A percentile compares a stretch with the other conserved stretches of the same genome.
Evolutionary conservation across 345 rosid species (phyloP).

Genomic region (Linum trigynum): DNA sequence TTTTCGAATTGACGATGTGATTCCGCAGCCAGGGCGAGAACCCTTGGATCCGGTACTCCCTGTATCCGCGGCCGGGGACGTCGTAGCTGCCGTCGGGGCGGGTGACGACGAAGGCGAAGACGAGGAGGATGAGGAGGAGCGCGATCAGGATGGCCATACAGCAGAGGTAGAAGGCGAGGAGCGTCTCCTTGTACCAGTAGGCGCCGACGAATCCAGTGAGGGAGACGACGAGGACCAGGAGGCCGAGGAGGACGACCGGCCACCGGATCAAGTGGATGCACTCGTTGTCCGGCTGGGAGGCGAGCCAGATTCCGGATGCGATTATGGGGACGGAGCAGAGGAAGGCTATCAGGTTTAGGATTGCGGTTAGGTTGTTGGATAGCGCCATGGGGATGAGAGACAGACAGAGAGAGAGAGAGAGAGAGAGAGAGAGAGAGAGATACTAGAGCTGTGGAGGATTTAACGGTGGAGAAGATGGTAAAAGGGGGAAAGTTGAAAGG

Average conservation of each 20-base stretch:
- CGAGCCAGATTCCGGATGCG: conserved; percentile 81
- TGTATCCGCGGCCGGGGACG: conserved; percentile 59
- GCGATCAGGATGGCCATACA: conserved; percentile 79
- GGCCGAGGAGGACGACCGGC: conserved; percentile 75
- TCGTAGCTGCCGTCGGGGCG: conserved; percentile 57
- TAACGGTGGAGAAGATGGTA: not conserved
- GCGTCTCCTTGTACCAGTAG: conserved; percentile 74
- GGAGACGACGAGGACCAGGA: conserved; percentile 67
- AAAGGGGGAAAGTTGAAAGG: too few relatives aligned
- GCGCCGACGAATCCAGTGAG: conserved; percentile 83
- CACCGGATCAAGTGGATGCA: conserved; percentile 72
- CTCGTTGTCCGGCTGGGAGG: conserved; percentile 69
- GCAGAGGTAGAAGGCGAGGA: conserved; percentile 75
- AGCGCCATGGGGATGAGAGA: conserved; percentile 42
- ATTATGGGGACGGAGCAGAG: conserved; percentile 85
- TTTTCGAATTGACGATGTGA: conserved; percentile 47
- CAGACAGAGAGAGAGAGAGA: too few relatives aligned
- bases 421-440: too few relatives aligned
- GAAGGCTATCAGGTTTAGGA: conserved; percentile 68
- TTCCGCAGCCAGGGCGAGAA: conserved; percentile 62
- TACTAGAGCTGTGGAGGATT: not conserved
- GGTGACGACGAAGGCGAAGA: conserved; percentile 83
- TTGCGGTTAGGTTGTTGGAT: conserved; percentile 80
- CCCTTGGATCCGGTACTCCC: conserved; percentile 59
- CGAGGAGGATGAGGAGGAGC: conserved; percentile 49